These are phyloP conservation scores for Ganoderma resinaceum DNA, from an alignment of 1,284 basidiomycete genomes.

Conservation along the genomic window DNA sequence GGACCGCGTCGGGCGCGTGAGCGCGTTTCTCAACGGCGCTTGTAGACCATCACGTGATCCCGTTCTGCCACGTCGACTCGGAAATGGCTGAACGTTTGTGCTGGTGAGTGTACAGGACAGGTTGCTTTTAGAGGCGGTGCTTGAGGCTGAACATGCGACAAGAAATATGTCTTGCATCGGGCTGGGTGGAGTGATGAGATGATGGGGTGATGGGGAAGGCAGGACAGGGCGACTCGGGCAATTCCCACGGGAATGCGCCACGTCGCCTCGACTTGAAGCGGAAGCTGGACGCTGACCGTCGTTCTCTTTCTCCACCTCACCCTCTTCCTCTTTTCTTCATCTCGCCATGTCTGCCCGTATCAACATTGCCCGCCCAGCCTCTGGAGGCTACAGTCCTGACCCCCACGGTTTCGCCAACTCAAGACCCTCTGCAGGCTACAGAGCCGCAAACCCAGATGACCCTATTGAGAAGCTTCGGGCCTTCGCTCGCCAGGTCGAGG, in stretches of 20 bases:
- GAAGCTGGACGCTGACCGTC: conserved; percentile 10
- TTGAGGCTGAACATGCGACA: conserved; percentile 18
- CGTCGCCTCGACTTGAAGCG: conserved; percentile 40
- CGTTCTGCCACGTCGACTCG: neutral
- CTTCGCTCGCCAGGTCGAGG: conserved; percentile 86
- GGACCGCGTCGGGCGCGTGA: conserved; percentile 19
- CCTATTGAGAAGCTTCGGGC: conserved; percentile 85
- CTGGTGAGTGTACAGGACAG: neutral
- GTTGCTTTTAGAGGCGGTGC: conserved; percentile 12
- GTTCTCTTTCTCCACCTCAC: conserved; percentile 14
- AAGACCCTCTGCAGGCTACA: conserved; percentile 71
- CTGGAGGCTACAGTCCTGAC: conserved; percentile 62
- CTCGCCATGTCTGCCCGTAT: conserved; percentile 81
- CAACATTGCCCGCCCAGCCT: conserved; percentile 76
- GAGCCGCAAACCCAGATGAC: conserved; percentile 81
- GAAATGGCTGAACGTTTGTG: conserved; percentile 8
- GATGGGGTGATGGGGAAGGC: conserved; percentile 31
- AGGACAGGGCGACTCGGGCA: conserved; percentile 14
- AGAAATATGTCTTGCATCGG: conserved; percentile 2
- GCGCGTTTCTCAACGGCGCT: conserved; percentile 26
- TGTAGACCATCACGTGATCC: conserved; percentile 16
- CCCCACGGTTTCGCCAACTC: conserved; percentile 79
- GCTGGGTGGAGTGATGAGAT: conserved; percentile 27
- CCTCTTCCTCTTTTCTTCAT: conserved; percentile 26
- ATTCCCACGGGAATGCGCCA: conserved; percentile 42